These are phyloP conservation scores for Phytopythium oedochilum DNA, from an alignment of 352 stramenopile genomes.

Conservation along the genomic window DNA sequence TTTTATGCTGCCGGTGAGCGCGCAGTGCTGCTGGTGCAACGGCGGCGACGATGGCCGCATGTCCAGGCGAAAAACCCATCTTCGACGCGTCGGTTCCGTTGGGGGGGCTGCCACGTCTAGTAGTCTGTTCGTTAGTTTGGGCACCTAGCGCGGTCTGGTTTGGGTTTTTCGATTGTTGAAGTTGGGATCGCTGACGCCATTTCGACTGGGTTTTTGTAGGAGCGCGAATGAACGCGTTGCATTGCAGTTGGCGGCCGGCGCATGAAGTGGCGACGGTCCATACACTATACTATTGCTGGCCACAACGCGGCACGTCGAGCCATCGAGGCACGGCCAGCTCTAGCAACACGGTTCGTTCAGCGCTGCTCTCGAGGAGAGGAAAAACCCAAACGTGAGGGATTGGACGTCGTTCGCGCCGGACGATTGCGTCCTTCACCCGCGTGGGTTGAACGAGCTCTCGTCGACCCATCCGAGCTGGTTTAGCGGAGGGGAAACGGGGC, in stretches of 20 bases:
- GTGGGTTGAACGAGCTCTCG: background rate
- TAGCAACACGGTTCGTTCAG: too few species aligned
- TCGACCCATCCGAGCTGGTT: background rate
- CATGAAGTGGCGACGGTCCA: background rate
- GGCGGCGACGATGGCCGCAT: too few species aligned
- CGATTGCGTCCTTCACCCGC: background rate
- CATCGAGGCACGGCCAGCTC: too few species aligned
- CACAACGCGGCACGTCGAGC: background rate
- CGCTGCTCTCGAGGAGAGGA: too few species aligned
- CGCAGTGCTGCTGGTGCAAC: too few species aligned
- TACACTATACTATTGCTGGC: constrained; percentile 1
- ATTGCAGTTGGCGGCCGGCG: background rate
- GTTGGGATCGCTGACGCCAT: background rate
- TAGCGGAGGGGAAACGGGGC: background rate
- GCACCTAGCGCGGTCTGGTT: background rate
- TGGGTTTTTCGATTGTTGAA: constrained; percentile 3
- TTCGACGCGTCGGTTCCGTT: too few species aligned
- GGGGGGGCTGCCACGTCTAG: too few species aligned
- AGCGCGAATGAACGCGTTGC: background rate
- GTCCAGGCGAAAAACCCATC: background rate
- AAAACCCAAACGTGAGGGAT: too few species aligned
- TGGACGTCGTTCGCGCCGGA: too few species aligned
- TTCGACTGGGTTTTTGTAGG: too few species aligned
- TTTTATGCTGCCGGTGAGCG: background rate
- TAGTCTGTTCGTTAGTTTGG: background rate